Evolutionary conservation across 257 asterid genomes (phyloP), one percentile per base, ranked within the genome.

Genomic region (Buddleja alternifolia): DNA sequence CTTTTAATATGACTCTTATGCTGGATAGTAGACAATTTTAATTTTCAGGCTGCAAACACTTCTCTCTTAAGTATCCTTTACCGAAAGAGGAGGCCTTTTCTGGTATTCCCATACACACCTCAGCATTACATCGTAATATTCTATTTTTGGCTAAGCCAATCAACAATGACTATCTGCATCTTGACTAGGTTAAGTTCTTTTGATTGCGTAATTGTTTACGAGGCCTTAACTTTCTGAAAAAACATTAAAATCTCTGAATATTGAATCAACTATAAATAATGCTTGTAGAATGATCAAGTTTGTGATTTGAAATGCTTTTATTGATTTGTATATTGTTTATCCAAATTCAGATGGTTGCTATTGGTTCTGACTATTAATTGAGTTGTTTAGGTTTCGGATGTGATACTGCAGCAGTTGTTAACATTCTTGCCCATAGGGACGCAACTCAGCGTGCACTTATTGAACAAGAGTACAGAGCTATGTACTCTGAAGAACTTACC

Each of bases 351-450:
- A 57, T n/a, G 0, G 24, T 4, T 63, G 10, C 41, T 47, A 16
- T n/a, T 12, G 20, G 8, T 40, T 47, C 19, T 63, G 48, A 66
- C 19, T 34, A 46, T 17, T 64, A 10, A 53, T 34, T 50, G 21
- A 57, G 24, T 58, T 54, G 16, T 58, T 56, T 77, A 93, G 99
- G 99, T 68, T 84, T 91, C 69, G 99, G 99, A 25, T 94, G 99
- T 39, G 97, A 94, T 66, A 90, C 92, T 66, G 85, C 86, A 46
- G 79, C 87, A 56, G 86, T 94, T 53, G 60, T 94, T 4, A 83
- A 84, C 47, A 86, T 94, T 73, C 93, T 94, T 64, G 95, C 95
- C 21, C 99, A 94, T 75, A 80, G 99, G 57, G 87, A 94, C 77
- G 82, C 90, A 25, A 77, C 90, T 37, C 96, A 89, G 55, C 97